These are phyloP conservation scores for Arxiozyma slooffiae DNA, from an alignment of 1,139 yeast species.

Conservation along the genomic window DNA sequence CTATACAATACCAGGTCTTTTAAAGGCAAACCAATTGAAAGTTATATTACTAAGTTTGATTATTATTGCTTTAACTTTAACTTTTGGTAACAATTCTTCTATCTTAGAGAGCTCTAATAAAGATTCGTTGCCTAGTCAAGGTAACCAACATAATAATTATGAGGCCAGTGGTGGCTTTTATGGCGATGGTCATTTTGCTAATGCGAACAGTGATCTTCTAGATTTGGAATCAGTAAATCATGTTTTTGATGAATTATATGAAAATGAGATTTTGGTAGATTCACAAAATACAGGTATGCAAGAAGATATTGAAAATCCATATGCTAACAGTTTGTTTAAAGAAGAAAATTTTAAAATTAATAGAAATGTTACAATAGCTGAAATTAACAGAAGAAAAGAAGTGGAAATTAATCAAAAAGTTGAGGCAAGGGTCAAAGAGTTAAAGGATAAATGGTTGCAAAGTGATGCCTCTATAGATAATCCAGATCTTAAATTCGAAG, in stretches of 20 bases:
- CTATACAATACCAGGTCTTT: not conserved
- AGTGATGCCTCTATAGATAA: not conserved
- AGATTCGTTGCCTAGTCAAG: not conserved
- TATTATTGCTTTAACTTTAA: not conserved
- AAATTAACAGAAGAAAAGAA: not conserved
- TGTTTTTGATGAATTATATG: not conserved
- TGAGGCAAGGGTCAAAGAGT: not conserved
- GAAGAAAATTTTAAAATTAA: not conserved
- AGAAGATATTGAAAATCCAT: not conserved
- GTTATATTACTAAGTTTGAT: not conserved
- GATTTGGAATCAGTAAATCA: not conserved
- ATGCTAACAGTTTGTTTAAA: not conserved
- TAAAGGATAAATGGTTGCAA: not conserved
- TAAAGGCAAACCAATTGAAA: not conserved
- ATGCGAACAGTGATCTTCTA: not conserved
- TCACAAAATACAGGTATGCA: not conserved
- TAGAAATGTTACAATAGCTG: not conserved
- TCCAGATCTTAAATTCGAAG: slow-evolving; percentile 1
- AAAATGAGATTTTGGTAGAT: not conserved
- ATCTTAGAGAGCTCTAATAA: not conserved
- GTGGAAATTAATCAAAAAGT: not conserved
- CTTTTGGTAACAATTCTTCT: not conserved
- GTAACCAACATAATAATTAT: too few relatives aligned
- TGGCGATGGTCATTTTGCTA: not conserved
- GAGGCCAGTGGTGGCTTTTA: not conserved